These are phyloP conservation scores for Plectosphaerella plurivora DNA, from an alignment of 2,329 filamentous ascomycete species.

Conservation along the genomic window DNA sequence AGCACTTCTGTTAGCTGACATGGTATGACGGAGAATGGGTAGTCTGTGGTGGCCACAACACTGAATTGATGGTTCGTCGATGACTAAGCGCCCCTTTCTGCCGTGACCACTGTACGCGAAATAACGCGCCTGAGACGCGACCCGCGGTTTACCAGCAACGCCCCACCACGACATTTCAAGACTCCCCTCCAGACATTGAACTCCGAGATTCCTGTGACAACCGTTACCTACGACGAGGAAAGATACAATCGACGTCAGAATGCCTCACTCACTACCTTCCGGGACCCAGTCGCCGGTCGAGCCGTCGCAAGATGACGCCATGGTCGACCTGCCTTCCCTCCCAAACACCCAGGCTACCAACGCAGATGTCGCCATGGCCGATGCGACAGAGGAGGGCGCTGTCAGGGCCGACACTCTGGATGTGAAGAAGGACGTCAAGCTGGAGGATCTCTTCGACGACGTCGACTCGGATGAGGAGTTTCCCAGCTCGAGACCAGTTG, in stretches of 20 bases:
- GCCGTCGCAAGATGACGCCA: constrained; percentile 25
- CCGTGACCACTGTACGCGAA: not conserved
- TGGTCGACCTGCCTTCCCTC: constrained; percentile 25
- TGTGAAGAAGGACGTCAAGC: constrained; percentile 41
- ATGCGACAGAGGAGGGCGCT: constrained; percentile 19
- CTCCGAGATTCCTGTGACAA: too few species aligned
- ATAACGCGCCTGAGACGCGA: not conserved
- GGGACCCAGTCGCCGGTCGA: constrained; percentile 20
- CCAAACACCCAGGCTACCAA: constrained; percentile 22
- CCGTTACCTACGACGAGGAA: too few species aligned
- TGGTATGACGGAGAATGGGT: too few species aligned
- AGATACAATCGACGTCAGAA: constrained; percentile 14
- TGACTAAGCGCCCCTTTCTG: not conserved
- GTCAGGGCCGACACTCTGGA: constrained; percentile 3
- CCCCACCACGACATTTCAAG: too few species aligned
- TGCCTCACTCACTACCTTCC: constrained; percentile 42
- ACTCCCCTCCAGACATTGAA: too few species aligned
- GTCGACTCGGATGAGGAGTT: constrained; percentile 60
- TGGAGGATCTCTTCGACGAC: constrained; percentile 57
- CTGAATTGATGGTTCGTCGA: not conserved
- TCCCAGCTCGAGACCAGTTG: constrained; percentile 39
- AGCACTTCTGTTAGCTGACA: not conserved
- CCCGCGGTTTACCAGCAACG: too few species aligned
- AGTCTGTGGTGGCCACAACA: too few species aligned
- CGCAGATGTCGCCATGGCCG: constrained; percentile 37